These are phyloP conservation scores for Syzygium aromaticum DNA, from an alignment of 345 rosid species.

Conservation along the genomic window DNA sequence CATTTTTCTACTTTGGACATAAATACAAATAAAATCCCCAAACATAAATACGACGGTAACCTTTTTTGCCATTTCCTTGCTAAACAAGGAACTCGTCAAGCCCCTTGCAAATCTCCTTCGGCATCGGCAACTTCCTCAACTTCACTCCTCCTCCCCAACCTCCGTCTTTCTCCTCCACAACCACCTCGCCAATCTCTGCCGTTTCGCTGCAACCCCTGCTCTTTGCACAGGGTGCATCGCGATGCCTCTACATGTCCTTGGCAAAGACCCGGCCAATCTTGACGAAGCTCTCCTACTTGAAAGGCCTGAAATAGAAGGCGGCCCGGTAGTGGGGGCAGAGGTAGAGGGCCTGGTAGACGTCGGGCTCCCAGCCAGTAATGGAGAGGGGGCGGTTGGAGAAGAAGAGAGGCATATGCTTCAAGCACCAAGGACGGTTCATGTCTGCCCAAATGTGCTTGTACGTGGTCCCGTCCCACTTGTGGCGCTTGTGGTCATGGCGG, in stretches of 20 bases:
- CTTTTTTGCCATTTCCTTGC: too few species aligned
- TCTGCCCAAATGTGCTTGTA: constrained; percentile 61
- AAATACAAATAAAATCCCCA: too few species aligned
- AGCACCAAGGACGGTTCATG: constrained; percentile 75
- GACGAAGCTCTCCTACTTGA: constrained; percentile 56
- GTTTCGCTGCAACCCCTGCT: too few species aligned
- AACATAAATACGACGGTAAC: too few species aligned
- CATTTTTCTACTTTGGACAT: neutral
- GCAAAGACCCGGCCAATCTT: constrained; percentile 58
- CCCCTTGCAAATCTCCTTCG: too few species aligned
- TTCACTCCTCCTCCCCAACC: too few species aligned
- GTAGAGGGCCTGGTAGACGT: constrained; percentile 73
- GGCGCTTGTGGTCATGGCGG: constrained; percentile 13
- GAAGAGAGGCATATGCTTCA: constrained; percentile 52
- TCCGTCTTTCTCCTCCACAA: too few species aligned
- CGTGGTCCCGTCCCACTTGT: constrained; percentile 25
- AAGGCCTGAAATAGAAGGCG: constrained; percentile 76
- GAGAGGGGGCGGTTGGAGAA: constrained; percentile 78
- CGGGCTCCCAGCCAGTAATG: constrained; percentile 45
- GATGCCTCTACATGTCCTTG: neutral
- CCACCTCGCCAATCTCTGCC: too few species aligned
- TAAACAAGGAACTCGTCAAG: too few species aligned
- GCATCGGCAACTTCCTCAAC: too few species aligned
- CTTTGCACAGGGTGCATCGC: neutral
- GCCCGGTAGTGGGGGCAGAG: constrained; percentile 58